Evolutionary conservation across 495 filamentous ascomycete genomes (phyloP).

Genomic region (Lasiosphaeria miniovina): DNA sequence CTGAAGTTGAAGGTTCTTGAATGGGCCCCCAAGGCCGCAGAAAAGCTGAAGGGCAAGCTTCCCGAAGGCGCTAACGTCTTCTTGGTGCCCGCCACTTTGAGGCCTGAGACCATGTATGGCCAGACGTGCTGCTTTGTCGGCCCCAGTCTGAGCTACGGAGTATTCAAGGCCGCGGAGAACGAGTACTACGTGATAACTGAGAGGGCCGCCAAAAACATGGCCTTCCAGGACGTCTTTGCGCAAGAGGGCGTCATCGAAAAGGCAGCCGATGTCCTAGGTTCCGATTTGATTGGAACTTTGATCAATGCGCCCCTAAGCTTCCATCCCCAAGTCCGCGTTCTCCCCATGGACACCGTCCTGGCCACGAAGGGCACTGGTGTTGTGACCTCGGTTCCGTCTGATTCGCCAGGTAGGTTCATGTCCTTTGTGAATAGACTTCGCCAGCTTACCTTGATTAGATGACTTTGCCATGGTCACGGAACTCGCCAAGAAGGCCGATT

Average conservation of each 20-base stretch:
- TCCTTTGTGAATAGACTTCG: not conserved
- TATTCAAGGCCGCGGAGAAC: conserved; percentile 49
- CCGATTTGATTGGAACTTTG: conserved; percentile 73
- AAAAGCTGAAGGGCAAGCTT: conserved; percentile 65
- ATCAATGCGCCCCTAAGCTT: conserved; percentile 83
- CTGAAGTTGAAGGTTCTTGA: conserved; percentile 82
- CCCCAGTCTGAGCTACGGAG: conserved; percentile 37
- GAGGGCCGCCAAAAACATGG: conserved; percentile 86
- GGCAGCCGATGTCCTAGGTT: conserved; percentile 63
- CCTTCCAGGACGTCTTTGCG: conserved; percentile 82
- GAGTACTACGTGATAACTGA: conserved; percentile 82
- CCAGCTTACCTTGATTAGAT: conserved; percentile 30
- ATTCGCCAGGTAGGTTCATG: conserved; percentile 61
- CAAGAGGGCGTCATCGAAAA: conserved; percentile 61
- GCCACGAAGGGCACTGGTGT: conserved; percentile 92
- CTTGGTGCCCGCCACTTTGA: conserved; percentile 82
- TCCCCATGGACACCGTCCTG: conserved; percentile 89
- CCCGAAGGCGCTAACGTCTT: conserved; percentile 74
- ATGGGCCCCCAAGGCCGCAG: conserved; percentile 65
- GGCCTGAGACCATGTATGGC: conserved; percentile 97
- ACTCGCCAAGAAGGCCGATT: conserved; percentile 86
- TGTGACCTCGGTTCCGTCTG: conserved; percentile 89
- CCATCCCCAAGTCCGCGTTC: conserved; percentile 72
- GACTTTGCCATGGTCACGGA: conserved; percentile 85
- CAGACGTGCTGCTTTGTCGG: conserved; percentile 92